phyloP scores from a whole-genome alignment of 768 basidiomycete genomes.

The Mycena epipterygia region DNA sequence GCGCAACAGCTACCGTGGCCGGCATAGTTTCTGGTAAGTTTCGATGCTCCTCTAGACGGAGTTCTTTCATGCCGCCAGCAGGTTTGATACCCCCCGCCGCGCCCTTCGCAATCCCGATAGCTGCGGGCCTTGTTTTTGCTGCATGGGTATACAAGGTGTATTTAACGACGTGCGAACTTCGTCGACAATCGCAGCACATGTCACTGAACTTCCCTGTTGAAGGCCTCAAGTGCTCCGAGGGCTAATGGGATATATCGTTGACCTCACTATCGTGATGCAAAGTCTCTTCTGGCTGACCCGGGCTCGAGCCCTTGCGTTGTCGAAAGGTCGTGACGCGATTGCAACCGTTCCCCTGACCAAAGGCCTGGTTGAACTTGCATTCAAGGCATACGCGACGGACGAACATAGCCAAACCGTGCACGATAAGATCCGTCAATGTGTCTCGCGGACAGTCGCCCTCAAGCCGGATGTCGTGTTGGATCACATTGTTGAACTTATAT shows the following conservation, averaged over 20 bases:
- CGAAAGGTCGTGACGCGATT: not conserved
- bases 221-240: conserved; percentile 27
- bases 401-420: conserved; percentile 5
- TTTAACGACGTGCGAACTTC: not conserved
- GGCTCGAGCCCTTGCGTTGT: not conserved
- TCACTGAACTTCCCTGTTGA: no score
- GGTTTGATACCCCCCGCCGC: conserved; percentile 3
- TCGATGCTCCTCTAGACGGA: no score
- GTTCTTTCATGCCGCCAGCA: no score
- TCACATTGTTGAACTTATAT: no score
- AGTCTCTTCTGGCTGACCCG: conserved; percentile 31
- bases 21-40: no score
- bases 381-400: conserved; percentile 1
- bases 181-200: no score
- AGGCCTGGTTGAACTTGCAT: not conserved
- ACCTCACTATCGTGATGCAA: conserved; percentile 43
- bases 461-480: no score
- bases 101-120: not conserved
- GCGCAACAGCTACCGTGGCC: no score
- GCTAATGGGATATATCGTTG: conserved; percentile 43
- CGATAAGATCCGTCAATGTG: not conserved
- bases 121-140: conserved; percentile 1
- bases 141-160: not conserved
- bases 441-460: not conserved
- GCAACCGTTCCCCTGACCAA: not conserved